Percentiles rank a stretch among this genome's conserved stretches.
Evolutionary conservation across 2,329 filamentous ascomycete species (phyloP).

Genomic region (Mollisia scopiformis): DNA sequence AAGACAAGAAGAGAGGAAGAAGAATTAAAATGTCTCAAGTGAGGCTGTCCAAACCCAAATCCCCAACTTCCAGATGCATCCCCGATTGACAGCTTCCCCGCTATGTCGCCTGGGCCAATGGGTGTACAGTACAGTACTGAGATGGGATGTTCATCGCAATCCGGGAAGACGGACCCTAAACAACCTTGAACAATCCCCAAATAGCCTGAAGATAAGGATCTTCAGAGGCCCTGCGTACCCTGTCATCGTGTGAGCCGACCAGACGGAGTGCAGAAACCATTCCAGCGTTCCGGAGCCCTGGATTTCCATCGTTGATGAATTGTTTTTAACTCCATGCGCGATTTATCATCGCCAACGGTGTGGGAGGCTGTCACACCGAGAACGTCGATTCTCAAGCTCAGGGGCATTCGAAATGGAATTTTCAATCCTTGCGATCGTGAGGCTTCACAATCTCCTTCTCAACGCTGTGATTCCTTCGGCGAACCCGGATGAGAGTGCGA

Average conservation of each 20-base stretch:
- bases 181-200: background rate
- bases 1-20: background rate
- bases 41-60: background rate
- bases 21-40: background rate
- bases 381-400: too few relatives aligned
- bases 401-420: background rate
- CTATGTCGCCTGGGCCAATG: background rate
- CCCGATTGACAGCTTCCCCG: background rate
- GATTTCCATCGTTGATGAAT: background rate
- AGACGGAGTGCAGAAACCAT: background rate
- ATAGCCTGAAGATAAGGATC: too few relatives aligned
- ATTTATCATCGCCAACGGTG: background rate
- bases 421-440: background rate
- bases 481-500: background rate
- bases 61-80: background rate
- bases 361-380: background rate
- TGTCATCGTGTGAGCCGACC: background rate
- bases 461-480: background rate
- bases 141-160: background rate
- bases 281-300: background rate
- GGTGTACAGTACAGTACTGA: too few relatives aligned
- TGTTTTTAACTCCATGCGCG: conserved; percentile 1
- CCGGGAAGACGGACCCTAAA: background rate
- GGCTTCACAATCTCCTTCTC: background rate
- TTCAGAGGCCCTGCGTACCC: background rate